Percentiles rank a stretch among this genome's conserved stretches.
phyloP scores from a whole-genome alignment of 306 rosid genomes.

The Vicia faba region DNA sequence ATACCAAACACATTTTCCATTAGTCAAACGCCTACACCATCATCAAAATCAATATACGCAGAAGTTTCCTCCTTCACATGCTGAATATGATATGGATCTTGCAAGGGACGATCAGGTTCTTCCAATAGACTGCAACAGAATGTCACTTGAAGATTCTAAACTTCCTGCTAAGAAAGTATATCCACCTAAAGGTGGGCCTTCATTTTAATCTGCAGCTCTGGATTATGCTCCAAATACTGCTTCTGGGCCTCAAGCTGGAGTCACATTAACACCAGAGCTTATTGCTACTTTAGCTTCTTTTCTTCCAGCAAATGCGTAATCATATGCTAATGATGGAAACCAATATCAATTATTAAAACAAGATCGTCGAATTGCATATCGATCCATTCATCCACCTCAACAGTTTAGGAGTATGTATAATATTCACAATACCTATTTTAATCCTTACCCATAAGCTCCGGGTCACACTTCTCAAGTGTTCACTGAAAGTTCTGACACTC shows the following conservation, averaged over 20 bases:
- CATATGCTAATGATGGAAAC: constrained; percentile 54
- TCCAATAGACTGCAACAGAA: constrained; percentile 63
- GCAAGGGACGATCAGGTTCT: constrained; percentile 62
- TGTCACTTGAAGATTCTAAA: constrained; percentile 64
- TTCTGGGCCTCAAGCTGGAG: constrained; percentile 74
- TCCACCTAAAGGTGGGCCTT: constrained; percentile 50
- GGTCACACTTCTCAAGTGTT: constrained; percentile 56
- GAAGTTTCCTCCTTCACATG: constrained; percentile 58
- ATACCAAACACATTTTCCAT: too few species aligned
- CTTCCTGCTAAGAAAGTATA: too few species aligned
- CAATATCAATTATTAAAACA: constrained; percentile 78
- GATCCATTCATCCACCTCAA: constrained; percentile 58
- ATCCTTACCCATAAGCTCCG: constrained; percentile 69
- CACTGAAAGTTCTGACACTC: constrained; percentile 60
- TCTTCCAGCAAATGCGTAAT: constrained; percentile 68
- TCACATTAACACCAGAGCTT: constrained; percentile 86
- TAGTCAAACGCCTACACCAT: constrained; percentile 57
- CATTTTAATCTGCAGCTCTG: constrained; percentile 56
- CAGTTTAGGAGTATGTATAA: constrained; percentile 64
- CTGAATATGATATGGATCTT: constrained; percentile 59
- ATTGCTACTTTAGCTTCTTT: constrained; percentile 83
- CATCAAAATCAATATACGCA: constrained; percentile 65
- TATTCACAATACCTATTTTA: constrained; percentile 58
- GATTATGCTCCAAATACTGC: constrained; percentile 59
- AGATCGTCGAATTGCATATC: constrained; percentile 69